These are phyloP conservation scores for Aspergillus conjunctus DNA, from an alignment of 495 filamentous ascomycete genomes.

Conservation along the genomic window DNA sequence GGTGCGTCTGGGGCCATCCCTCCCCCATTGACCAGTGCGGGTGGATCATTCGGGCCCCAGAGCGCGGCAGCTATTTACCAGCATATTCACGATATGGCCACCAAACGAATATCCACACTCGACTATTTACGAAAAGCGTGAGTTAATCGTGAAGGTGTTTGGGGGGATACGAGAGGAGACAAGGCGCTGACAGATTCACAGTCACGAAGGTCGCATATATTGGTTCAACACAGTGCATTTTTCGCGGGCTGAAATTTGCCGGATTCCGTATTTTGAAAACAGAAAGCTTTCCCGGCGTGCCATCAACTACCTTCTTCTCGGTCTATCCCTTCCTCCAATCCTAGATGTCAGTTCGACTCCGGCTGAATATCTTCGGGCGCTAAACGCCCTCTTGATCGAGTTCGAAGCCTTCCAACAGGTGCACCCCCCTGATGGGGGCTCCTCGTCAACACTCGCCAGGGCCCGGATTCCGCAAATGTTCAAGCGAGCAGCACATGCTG, in stretches of 20 bases:
- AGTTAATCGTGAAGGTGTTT: slow-evolving; percentile 33
- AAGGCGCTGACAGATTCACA: slow-evolving; percentile 34
- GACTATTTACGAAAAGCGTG: slow-evolving; percentile 92
- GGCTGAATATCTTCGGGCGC: slow-evolving; percentile 80
- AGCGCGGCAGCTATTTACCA: slow-evolving; percentile 72
- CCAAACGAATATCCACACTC: slow-evolving; percentile 93
- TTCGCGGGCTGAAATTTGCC: slow-evolving; percentile 74
- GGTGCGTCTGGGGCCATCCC: slow-evolving; percentile 27
- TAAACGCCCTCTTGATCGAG: slow-evolving; percentile 84
- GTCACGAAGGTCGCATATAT: slow-evolving; percentile 90
- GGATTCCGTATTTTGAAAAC: slow-evolving; percentile 81
- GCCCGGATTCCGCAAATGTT: slow-evolving; percentile 88
- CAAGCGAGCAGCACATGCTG: slow-evolving; percentile 64
- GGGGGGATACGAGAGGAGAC: background rate
- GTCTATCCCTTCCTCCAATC: slow-evolving; percentile 84
- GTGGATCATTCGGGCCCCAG: slow-evolving; percentile 51
- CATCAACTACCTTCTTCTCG: slow-evolving; percentile 90
- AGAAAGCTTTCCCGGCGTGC: slow-evolving; percentile 82
- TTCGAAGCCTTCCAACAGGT: slow-evolving; percentile 91
- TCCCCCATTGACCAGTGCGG: slow-evolving; percentile 36
- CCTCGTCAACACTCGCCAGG: slow-evolving; percentile 70
- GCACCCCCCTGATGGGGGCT: slow-evolving; percentile 73
- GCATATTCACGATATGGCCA: slow-evolving; percentile 84
- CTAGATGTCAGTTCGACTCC: slow-evolving; percentile 81
- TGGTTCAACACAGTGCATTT: slow-evolving; percentile 98